Percentiles rank a stretch among this genome's conserved stretches.
These are phyloP conservation scores for Paramecium pentaurelia DNA, from an alignment of 73 alveolate species.

Conservation along the genomic window DNA sequence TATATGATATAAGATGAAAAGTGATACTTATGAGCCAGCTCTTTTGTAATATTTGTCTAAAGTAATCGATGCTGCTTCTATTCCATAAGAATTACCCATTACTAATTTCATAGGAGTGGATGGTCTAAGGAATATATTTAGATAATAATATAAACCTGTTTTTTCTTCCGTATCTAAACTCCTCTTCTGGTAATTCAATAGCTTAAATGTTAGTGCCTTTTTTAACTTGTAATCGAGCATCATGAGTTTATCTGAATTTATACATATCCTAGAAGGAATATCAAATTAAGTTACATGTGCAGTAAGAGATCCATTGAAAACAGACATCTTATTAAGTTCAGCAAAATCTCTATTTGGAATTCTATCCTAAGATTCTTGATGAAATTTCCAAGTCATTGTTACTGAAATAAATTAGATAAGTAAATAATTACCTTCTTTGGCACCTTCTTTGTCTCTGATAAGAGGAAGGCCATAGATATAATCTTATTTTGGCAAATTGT, in stretches of 20 bases:
- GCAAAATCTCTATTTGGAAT: slow-evolving; percentile 73
- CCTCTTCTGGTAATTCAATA: slow-evolving; percentile 59
- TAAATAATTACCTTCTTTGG: slow-evolving; percentile 62
- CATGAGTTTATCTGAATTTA: slow-evolving; percentile 37
- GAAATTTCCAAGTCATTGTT: slow-evolving; percentile 76
- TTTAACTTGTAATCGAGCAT: slow-evolving; percentile 42
- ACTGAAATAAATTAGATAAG: slow-evolving; percentile 23
- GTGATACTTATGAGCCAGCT: background rate
- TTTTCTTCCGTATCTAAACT: slow-evolving; percentile 54
- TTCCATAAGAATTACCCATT: slow-evolving; percentile 70
- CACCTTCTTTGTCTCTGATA: slow-evolving; percentile 81
- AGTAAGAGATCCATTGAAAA: slow-evolving; percentile 61
- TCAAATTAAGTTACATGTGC: slow-evolving; percentile 40
- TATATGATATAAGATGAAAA: background rate
- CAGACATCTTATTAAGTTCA: slow-evolving; percentile 70
- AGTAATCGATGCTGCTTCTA: slow-evolving; percentile 57
- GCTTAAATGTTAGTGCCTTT: slow-evolving; percentile 29
- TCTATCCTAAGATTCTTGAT: slow-evolving; percentile 66
- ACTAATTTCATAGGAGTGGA: slow-evolving; percentile 80
- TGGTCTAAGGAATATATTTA: slow-evolving; percentile 56
- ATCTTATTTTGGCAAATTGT: slow-evolving; percentile 76
- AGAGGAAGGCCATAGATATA: slow-evolving; percentile 80
- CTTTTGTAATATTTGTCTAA: background rate
- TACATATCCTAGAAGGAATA: background rate
- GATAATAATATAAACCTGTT: slow-evolving; percentile 26